phyloP scores from a whole-genome alignment of 2,329 filamentous ascomycete genomes.

The Fusarium guadeloupense region DNA sequence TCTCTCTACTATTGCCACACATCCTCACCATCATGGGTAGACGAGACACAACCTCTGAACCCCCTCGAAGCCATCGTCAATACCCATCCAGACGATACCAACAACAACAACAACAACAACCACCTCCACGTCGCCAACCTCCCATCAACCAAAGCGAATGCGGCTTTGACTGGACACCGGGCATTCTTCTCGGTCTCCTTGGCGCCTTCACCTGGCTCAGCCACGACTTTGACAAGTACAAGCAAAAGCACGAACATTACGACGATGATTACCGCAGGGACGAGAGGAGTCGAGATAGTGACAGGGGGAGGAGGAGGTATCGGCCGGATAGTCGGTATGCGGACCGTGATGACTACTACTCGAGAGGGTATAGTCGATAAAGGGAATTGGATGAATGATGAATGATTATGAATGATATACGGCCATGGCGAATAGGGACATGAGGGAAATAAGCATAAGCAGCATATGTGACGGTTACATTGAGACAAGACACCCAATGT shows the following conservation, averaged over 20 bases:
- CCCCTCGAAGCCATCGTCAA: conserved; percentile 16
- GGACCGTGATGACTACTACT: conserved; percentile 22
- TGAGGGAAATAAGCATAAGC: not conserved
- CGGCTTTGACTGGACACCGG: conserved; percentile 54
- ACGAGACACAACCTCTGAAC: conserved; percentile 26
- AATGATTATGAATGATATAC: conserved; percentile 6
- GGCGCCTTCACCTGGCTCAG: conserved; percentile 51
- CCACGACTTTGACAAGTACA: conserved; percentile 47
- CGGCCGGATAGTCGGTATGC: conserved; percentile 14
- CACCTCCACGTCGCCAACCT: conserved; percentile 33
- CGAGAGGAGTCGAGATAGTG: conserved; percentile 16
- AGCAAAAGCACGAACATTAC: conserved; percentile 6
- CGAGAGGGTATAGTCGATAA: conserved; percentile 20
- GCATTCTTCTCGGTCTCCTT: conserved; percentile 50
- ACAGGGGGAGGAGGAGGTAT: conserved; percentile 22
- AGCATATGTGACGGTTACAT: conserved; percentile 1
- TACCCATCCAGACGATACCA: not conserved
- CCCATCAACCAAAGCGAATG: conserved; percentile 45
- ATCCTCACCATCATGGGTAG: conserved; percentile 23
- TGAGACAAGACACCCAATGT: no score
- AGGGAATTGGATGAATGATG: not conserved
- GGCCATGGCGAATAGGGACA: not conserved
- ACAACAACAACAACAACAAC: conserved; percentile 8
- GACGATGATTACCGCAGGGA: conserved; percentile 4
- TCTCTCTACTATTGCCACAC: not conserved